Percentiles rank a stretch among this genome's conserved stretches.
Conservation (phyloP, 1,284 basidiomycete genomes). For the Lignosus rhinocerotis region DNA sequence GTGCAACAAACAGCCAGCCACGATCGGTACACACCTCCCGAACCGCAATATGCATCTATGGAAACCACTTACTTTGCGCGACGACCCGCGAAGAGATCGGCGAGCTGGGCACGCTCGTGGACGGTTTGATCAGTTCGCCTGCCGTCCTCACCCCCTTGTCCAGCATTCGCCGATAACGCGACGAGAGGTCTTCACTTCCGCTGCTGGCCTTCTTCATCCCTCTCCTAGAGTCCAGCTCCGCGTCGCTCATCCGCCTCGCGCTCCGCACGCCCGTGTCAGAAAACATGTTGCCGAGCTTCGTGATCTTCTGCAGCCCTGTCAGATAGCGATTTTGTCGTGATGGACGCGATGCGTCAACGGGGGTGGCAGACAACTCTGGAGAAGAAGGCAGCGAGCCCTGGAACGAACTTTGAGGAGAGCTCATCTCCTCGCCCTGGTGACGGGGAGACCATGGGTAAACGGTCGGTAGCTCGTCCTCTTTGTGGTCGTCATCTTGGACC, state of each 20-base stretch:
- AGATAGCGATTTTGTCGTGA: slow-evolving; percentile 25
- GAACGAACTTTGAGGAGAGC: slow-evolving; percentile 2
- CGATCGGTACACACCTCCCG: neutral
- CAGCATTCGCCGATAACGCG: slow-evolving; percentile 18
- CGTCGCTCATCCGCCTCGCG: slow-evolving; percentile 22
- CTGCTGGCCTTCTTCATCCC: slow-evolving; percentile 6
- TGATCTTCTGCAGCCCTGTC: slow-evolving; percentile 36
- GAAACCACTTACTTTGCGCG: slow-evolving; percentile 18
- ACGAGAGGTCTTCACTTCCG: slow-evolving; percentile 15
- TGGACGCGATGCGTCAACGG: slow-evolving; percentile 14
- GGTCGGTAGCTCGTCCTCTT: neutral
- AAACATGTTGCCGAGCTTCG: slow-evolving; percentile 33
- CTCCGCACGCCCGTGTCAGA: slow-evolving; percentile 14
- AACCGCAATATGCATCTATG: slow-evolving; percentile 10
- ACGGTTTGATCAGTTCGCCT: slow-evolving; percentile 17
- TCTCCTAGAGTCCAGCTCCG: slow-evolving; percentile 10
- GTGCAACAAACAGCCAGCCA: slow-evolving; percentile 1
- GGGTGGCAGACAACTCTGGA: slow-evolving; percentile 5
- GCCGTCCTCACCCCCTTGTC: slow-evolving; percentile 14
- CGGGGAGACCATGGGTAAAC: slow-evolving; percentile 7
- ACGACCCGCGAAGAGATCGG: slow-evolving; percentile 11
- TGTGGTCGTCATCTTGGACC: slow-evolving; percentile 1
- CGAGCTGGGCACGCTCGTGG: slow-evolving; percentile 24
- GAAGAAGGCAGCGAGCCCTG: slow-evolving; percentile 18
- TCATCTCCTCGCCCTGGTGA: neutral